phyloP scores from a whole-genome alignment of 345 rosid genomes.

The Turnera subulata region DNA sequence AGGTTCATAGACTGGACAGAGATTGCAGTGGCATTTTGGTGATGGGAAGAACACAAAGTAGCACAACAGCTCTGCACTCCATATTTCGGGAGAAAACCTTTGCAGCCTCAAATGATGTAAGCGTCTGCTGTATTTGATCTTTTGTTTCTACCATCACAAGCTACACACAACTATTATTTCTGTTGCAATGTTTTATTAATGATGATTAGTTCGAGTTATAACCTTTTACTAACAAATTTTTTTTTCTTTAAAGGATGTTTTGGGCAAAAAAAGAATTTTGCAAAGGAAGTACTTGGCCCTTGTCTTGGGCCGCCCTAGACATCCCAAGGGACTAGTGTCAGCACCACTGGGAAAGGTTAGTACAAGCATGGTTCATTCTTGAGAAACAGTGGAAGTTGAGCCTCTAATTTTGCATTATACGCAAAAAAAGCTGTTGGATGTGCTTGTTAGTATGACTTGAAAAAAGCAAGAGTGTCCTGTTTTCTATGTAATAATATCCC shows the following conservation, averaged over 20 bases:
- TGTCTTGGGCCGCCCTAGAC: slow-evolving; percentile 74
- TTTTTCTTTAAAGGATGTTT: slow-evolving; percentile 39
- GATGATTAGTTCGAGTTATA: slow-evolving; percentile 2
- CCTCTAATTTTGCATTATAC: too few species aligned
- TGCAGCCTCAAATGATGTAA: slow-evolving; percentile 58
- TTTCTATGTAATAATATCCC: not conserved
- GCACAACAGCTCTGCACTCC: slow-evolving; percentile 74
- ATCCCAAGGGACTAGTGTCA: slow-evolving; percentile 56
- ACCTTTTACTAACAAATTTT: not conserved
- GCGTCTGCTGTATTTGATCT: not conserved
- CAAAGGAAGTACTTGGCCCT: slow-evolving; percentile 80
- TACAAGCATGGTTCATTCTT: slow-evolving; percentile 3
- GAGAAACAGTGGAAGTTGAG: not conserved
- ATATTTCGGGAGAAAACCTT: slow-evolving; percentile 84
- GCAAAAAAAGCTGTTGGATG: too few species aligned
- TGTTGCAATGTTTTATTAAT: not conserved
- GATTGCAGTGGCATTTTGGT: slow-evolving; percentile 93
- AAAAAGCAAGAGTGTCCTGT: not conserved
- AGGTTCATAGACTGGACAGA: slow-evolving; percentile 96
- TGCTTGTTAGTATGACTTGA: too few species aligned
- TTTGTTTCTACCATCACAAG: not conserved
- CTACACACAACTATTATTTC: not conserved
- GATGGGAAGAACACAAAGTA: slow-evolving; percentile 83
- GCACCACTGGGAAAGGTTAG: slow-evolving; percentile 82
- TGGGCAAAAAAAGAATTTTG: slow-evolving; percentile 41